Evolutionary conservation across 805 yeast genomes (phyloP), one percentile per base, ranked within the genome.

Genomic region (Wickerhamiella vanderwaltii): DNA sequence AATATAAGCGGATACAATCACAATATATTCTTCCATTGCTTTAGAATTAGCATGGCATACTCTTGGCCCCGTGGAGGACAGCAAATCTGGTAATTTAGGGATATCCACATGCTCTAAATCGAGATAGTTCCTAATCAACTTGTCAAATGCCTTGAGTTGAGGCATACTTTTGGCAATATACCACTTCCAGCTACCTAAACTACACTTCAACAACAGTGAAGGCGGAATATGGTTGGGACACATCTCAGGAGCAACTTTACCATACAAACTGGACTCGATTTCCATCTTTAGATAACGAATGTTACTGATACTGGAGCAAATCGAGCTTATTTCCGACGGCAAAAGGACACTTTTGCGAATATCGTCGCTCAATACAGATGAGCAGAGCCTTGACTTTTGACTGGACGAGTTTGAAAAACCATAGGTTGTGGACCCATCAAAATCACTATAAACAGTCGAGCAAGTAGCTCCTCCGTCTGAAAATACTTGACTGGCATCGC

Each of bases 181-280:
- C 40, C 40, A 37, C 6, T 16, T 18, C 26, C 32, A 37, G 9
- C 22, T 16, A n/a, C 40, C 40, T 11, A 37, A n/a, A 11, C 23
- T 29, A 13, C 31, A 29, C 5, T 12, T 5, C 18, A 37, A 23
- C 4, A 37, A 15, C 15, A 29, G 17, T 2, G 22, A 29, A 5
- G 40, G 40, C n/a, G 30, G 22, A 11, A 6, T 20, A 29, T 29
- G 25, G 7, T 15, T 28, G 19, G 40, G 40, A 7, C 25, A 28
- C 40, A 37, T 37, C 15, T 37, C 40, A 29, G 28, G 33, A 3
- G 20, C 32, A 3, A 29, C 25, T 17, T 20, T 29, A 22, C 40
- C 40, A 15, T 19, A 20, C 7, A 37, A 19, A 3, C 33, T 28
- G 12, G 28, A 20, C 17, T 29, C 28, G 3, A 37, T 29, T 17